phyloP scores from a whole-genome alignment of 257 asterid species.

The Solanum rostratum region DNA sequence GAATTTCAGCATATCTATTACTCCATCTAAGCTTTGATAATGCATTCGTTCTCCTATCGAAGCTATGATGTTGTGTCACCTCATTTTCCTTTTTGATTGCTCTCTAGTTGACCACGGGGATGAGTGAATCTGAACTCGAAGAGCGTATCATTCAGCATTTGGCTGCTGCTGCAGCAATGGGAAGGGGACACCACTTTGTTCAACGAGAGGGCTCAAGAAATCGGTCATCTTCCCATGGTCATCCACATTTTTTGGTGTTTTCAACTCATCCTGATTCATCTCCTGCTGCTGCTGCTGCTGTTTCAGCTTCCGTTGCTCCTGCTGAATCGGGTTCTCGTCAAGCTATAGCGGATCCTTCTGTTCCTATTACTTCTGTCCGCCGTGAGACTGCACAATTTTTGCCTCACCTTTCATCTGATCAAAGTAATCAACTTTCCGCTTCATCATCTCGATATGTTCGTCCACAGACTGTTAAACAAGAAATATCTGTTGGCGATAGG shows the following conservation, averaged over 20 bases:
- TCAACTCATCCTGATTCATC: slow-evolving; percentile 47
- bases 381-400: slow-evolving; percentile 11
- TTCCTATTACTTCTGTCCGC: slow-evolving; percentile 2
- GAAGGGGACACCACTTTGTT: slow-evolving; percentile 51
- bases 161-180: slow-evolving; percentile 92
- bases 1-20: slow-evolving; percentile 62
- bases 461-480: slow-evolving; percentile 16
- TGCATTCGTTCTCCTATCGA: neutral
- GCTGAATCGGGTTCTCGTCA: slow-evolving; percentile 31
- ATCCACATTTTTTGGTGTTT: slow-evolving; percentile 39
- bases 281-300: slow-evolving; percentile 17
- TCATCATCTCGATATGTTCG: slow-evolving; percentile 41
- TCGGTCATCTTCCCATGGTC: slow-evolving; percentile 43
- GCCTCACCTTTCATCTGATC: slow-evolving; percentile 18
- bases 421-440: slow-evolving; percentile 25
- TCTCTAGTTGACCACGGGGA: slow-evolving; percentile 56
- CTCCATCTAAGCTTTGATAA: neutral
- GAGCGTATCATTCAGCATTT: slow-evolving; percentile 82
- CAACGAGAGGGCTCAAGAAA: slow-evolving; percentile 60
- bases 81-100: neutral
- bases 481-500: slow-evolving; percentile 32
- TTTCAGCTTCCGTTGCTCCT: slow-evolving; percentile 13
- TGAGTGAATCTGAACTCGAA: slow-evolving; percentile 60
- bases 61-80: neutral
- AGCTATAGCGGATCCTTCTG: slow-evolving; percentile 18